Evolutionary conservation across 805 yeast species (phyloP).

Genomic region (Yamadazyma kitorensis): DNA sequence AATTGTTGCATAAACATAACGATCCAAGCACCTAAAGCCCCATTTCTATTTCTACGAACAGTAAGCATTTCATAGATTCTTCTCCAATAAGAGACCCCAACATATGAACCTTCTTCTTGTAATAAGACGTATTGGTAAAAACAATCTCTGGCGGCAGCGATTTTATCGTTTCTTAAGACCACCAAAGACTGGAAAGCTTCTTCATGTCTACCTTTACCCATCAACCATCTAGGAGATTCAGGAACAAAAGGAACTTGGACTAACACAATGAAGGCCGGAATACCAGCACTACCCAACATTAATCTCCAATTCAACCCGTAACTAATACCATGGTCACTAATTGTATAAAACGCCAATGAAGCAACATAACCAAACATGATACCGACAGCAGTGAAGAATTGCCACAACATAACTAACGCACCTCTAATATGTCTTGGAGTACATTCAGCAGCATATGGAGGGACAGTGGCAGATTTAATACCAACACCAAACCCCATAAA

Average conservation of each 20-base stretch:
- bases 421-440: slow-evolving; percentile 60
- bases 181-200: slow-evolving; percentile 52
- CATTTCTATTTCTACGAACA: slow-evolving; percentile 79
- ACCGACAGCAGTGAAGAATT: slow-evolving; percentile 71
- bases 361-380: slow-evolving; percentile 65
- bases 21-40: slow-evolving; percentile 74
- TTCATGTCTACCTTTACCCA: slow-evolving; percentile 49
- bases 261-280: slow-evolving; percentile 53
- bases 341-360: slow-evolving; percentile 56
- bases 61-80: slow-evolving; percentile 59
- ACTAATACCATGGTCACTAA: slow-evolving; percentile 44
- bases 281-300: slow-evolving; percentile 63
- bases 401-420: slow-evolving; percentile 69
- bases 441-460: slow-evolving; percentile 64
- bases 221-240: slow-evolving; percentile 70
- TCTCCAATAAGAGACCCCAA: slow-evolving; percentile 39
- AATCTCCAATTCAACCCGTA: slow-evolving; percentile 56
- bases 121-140: slow-evolving; percentile 57
- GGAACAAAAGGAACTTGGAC: slow-evolving; percentile 54
- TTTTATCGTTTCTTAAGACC: slow-evolving; percentile 41
- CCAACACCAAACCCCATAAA: slow-evolving; percentile 66
- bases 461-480: slow-evolving; percentile 64
- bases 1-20: slow-evolving; percentile 90
- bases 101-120: slow-evolving; percentile 55
- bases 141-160: slow-evolving; percentile 65